Base-by-base conservation (phyloP, 139 green algal genomes). In the Coelastrella sp. region DNA sequence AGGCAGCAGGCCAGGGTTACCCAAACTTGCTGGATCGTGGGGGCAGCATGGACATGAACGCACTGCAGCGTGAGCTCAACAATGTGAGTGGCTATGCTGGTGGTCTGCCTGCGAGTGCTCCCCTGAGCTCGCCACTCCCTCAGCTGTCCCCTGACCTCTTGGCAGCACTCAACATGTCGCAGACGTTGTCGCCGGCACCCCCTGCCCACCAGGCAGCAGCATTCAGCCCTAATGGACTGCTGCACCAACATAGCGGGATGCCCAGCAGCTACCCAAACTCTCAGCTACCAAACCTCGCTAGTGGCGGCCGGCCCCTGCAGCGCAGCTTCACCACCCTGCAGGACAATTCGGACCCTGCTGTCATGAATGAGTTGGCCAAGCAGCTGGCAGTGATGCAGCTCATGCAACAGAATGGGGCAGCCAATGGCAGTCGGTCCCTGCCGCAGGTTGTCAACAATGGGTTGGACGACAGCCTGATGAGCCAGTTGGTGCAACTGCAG, bases 331-430 rank as follows among this genome's bases (percentile, higher is more conserved):
- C 61, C 9, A 56, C 58, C 6, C 58, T 66, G 65, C 61, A 58
- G 15, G 86, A 59, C 15, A 65, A 85, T 58, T 35, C 14, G 22
- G 15, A 57, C 25, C 25, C 58, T 17, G 49, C 17, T n/a, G 12
- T n/a, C 20, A 56, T 91, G 15, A 65, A 65, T 58, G 76, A 82
- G 49, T 61, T 86, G 4, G 27, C 78, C 9, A 78, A 61, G 65
- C 87, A 82, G 49, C 76, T 86, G 65, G 65, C 87, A 27, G 59
- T 79, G 12, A 72, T 86, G 87, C 63, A 85, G 78, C 78, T 86
- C 19, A 70, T 82, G 78, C 87, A 85, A 8, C 35, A 58, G 14
- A 72, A 72, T 70, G 74, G 86, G 25, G 59, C 58, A 6, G 25
- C 24, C 4, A 65, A 75, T 15, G 63, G 22, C 20, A 82, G 78